Percentiles rank a stretch among this genome's conserved stretches.
These are phyloP conservation scores for Macrophomina phaseolina DNA, from an alignment of 2,329 filamentous ascomycete species.

Conservation along the genomic window DNA sequence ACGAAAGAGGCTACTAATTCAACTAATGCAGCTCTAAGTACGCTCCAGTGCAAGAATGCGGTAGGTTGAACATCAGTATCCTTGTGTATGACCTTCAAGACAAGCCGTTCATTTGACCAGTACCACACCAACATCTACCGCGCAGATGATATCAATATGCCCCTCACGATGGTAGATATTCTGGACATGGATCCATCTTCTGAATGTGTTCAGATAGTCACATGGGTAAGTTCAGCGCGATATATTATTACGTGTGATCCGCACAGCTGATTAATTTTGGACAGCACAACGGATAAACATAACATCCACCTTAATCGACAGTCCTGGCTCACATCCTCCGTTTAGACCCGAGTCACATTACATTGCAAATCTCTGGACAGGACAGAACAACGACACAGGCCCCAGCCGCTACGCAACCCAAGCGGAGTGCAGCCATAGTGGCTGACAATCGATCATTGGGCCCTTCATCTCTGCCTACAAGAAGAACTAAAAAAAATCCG, in stretches of 20 bases:
- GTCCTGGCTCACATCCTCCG: no score
- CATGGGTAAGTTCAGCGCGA: constrained; percentile 31
- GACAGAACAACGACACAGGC: constrained; percentile 35
- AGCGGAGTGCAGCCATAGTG: constrained; percentile 36
- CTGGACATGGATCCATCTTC: constrained; percentile 36
- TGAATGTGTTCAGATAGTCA: constrained; percentile 43
- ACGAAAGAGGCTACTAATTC: neutral
- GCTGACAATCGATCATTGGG: constrained; percentile 43
- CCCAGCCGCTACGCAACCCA: constrained; percentile 37
- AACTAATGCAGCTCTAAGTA: neutral
- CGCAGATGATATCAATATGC: constrained; percentile 41
- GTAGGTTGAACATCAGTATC: neutral
- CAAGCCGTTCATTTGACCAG: neutral
- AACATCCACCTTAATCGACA: no score
- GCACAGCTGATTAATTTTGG: no score
- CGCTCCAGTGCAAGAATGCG: constrained; percentile 42
- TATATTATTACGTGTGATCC: no score
- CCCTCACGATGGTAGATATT: constrained; percentile 44
- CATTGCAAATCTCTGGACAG: constrained; percentile 42
- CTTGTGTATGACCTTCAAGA: neutral
- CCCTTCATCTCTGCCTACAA: constrained; percentile 47
- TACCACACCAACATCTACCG: constrained; percentile 42
- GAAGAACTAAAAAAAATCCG: neutral
- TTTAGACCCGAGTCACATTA: constrained; percentile 43
- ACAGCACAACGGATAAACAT: no score